Percentiles rank a stretch among this genome's conserved stretches.
Conservation (phyloP, 371 early-diverging fungal species). For the Mucor sp. region DNA sequence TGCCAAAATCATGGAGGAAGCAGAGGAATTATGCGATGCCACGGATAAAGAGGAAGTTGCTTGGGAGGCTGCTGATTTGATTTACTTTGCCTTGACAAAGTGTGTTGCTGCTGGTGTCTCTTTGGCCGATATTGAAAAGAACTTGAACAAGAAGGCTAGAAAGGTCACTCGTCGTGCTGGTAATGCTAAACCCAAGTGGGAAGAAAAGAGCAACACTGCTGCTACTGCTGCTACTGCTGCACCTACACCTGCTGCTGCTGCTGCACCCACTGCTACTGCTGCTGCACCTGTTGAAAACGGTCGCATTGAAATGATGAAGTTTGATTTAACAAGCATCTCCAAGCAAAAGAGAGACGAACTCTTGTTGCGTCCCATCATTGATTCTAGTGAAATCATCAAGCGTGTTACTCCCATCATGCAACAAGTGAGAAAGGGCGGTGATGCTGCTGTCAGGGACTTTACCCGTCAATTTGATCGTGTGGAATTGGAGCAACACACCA, state of each 20-base stretch:
- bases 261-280: slow-evolving; percentile 21
- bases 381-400: slow-evolving; percentile 81
- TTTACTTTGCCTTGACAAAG: slow-evolving; percentile 93
- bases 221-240: slow-evolving; percentile 21
- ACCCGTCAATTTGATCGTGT: slow-evolving; percentile 94
- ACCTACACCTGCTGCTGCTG: slow-evolving; percentile 15
- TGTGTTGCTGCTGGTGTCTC: slow-evolving; percentile 82
- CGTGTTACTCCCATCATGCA: slow-evolving; percentile 92
- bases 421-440: slow-evolving; percentile 82
- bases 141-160: slow-evolving; percentile 80
- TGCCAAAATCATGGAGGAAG: slow-evolving; percentile 96
- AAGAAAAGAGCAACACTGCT: slow-evolving; percentile 17
- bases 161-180: slow-evolving; percentile 94
- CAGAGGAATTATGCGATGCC: slow-evolving; percentile 91
- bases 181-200: slow-evolving; percentile 86
- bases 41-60: slow-evolving; percentile 77
- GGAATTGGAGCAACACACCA: slow-evolving; percentile 64
- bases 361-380: slow-evolving; percentile 89
- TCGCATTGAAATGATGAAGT: slow-evolving; percentile 68
- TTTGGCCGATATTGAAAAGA: slow-evolving; percentile 84
- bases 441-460: slow-evolving; percentile 80
- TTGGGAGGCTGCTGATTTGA: slow-evolving; percentile 95
- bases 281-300: not conserved
- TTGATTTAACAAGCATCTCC: slow-evolving; percentile 48
- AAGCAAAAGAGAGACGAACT: slow-evolving; percentile 59